phyloP scores from a whole-genome alignment of 805 yeast species.

The Blastobotrys muscicola region DNA sequence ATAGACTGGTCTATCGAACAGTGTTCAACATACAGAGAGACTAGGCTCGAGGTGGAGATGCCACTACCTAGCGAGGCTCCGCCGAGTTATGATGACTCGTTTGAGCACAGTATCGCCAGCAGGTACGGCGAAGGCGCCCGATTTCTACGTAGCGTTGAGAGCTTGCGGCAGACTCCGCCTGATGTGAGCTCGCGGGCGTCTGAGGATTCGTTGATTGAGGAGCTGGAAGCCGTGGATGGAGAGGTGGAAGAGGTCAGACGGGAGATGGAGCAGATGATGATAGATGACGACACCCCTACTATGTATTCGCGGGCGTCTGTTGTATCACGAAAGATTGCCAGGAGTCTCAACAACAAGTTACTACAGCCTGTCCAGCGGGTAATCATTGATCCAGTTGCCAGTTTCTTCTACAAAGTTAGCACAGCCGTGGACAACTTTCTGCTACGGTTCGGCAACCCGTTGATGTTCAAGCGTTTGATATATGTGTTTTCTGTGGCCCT shows the following conservation, averaged over 20 bases:
- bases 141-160: too few relatives aligned
- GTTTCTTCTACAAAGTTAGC: slow-evolving; percentile 25
- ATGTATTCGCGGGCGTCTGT: slow-evolving; percentile 14
- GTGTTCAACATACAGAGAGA: too few relatives aligned
- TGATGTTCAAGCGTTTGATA: slow-evolving; percentile 66
- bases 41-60: too few relatives aligned
- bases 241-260: background rate
- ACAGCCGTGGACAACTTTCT: slow-evolving; percentile 47
- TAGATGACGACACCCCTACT: slow-evolving; percentile 30
- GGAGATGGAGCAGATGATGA: slow-evolving; percentile 35
- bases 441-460: slow-evolving; percentile 71
- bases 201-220: too few relatives aligned
- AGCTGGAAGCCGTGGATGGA: too few relatives aligned
- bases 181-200: too few relatives aligned
- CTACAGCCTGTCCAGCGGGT: slow-evolving; percentile 32
- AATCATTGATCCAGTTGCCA: slow-evolving; percentile 41
- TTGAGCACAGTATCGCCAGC: too few relatives aligned
- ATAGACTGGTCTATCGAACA: too few relatives aligned
- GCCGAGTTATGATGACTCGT: too few relatives aligned
- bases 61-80: too few relatives aligned
- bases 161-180: too few relatives aligned
- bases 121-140: too few relatives aligned
- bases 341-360: slow-evolving; percentile 19
- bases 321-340: slow-evolving; percentile 15
- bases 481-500: slow-evolving; percentile 60